Conservation (phyloP, 2,329 filamentous ascomycete genomes). For the Didymellaceae sp. region DNA sequence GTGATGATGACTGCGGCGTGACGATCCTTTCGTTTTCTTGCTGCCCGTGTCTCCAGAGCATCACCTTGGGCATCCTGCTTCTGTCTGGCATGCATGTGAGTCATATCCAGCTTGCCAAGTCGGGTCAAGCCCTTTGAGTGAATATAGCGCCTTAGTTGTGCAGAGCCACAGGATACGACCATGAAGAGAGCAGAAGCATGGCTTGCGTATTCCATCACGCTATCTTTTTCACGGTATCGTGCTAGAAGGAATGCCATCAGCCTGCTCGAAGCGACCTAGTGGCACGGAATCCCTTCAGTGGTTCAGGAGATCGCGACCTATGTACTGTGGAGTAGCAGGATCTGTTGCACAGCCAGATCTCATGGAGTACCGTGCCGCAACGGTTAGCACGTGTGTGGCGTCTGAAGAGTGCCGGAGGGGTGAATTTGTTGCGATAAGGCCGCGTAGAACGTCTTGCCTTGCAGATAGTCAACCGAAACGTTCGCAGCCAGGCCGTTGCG, state of each 20-base stretch:
- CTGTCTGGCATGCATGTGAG: not conserved
- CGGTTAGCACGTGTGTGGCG: conserved; percentile 4
- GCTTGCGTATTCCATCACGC: too few relatives aligned
- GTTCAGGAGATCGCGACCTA: not conserved
- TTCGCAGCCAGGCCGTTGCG: too few relatives aligned
- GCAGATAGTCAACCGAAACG: too few relatives aligned
- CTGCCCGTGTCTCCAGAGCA: not conserved
- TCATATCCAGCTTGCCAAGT: not conserved
- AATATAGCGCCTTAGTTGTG: not conserved
- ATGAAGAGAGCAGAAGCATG: too few relatives aligned
- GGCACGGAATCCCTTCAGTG: not conserved
- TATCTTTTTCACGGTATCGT: too few relatives aligned
- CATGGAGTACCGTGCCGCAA: not conserved
- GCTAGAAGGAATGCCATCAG: too few relatives aligned
- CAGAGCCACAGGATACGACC: too few relatives aligned
- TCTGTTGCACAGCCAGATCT: not conserved
- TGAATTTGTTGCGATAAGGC: too few relatives aligned
- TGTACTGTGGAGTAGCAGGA: conserved; percentile 3
- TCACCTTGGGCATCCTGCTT: too few relatives aligned
- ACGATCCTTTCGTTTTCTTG: not conserved
- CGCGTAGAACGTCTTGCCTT: too few relatives aligned
- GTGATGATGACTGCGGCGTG: not conserved
- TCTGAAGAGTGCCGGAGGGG: not conserved
- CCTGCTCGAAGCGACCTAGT: not conserved
- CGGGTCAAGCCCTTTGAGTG: too few relatives aligned